These are phyloP conservation scores for Scedosporium minutisporum DNA, from an alignment of 2,329 filamentous ascomycete genomes.

Conservation along the genomic window DNA sequence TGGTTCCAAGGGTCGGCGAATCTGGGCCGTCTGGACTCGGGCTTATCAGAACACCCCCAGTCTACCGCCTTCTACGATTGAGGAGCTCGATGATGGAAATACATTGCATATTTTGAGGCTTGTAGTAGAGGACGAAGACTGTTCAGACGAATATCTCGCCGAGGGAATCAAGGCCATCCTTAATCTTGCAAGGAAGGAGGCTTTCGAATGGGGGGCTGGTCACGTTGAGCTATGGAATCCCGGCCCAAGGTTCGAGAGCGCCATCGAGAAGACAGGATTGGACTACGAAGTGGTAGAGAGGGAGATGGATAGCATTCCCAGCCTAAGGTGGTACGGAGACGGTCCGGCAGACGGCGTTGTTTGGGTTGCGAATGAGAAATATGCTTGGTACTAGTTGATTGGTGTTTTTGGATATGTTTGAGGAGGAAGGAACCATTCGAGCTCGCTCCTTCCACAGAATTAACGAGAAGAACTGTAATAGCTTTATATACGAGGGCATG, in stretches of 20 bases:
- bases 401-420: neutral
- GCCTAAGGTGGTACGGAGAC: slow-evolving; percentile 60
- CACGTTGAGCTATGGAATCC: slow-evolving; percentile 82
- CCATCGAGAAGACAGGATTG: slow-evolving; percentile 38
- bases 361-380: slow-evolving; percentile 72
- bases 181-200: slow-evolving; percentile 57
- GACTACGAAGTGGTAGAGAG: slow-evolving; percentile 42
- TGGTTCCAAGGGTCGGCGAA: slow-evolving; percentile 33
- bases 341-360: slow-evolving; percentile 44
- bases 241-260: slow-evolving; percentile 35
- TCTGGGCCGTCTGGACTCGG: slow-evolving; percentile 67
- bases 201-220: slow-evolving; percentile 58
- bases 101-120: slow-evolving; percentile 60
- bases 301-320: slow-evolving; percentile 59
- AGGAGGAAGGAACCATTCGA: neutral
- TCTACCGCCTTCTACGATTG: slow-evolving; percentile 15
- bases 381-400: slow-evolving; percentile 56
- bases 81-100: slow-evolving; percentile 48
- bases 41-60: slow-evolving; percentile 44
- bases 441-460: too few species aligned
- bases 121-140: slow-evolving; percentile 48
- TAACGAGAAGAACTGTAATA: neutral
- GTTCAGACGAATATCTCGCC: slow-evolving; percentile 31
- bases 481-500: slow-evolving; percentile 2
- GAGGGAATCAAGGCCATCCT: slow-evolving; percentile 54